Percentiles rank a stretch among this genome's conserved stretches.
phyloP scores from a whole-genome alignment of 179 eudicot species.

The Corrigiola litoralis region DNA sequence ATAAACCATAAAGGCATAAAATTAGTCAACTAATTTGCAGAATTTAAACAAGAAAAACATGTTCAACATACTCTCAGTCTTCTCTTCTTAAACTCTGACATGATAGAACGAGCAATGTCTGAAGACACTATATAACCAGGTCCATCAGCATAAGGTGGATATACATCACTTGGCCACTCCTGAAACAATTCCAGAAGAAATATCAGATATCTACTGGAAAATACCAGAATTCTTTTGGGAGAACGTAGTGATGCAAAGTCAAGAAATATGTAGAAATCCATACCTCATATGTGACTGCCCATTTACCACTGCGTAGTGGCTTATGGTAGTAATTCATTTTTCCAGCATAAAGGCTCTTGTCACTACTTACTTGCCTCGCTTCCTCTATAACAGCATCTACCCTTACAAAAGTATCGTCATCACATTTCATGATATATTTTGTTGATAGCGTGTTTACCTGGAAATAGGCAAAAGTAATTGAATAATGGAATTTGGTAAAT shows the following conservation, averaged over 20 bases:
- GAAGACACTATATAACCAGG: slow-evolving; percentile 47
- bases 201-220: background rate
- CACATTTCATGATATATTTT: slow-evolving; percentile 56
- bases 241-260: background rate
- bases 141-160: slow-evolving; percentile 65
- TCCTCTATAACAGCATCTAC: slow-evolving; percentile 46
- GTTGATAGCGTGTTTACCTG: slow-evolving; percentile 42
- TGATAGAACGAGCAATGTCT: slow-evolving; percentile 43
- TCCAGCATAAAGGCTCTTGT: slow-evolving; percentile 41
- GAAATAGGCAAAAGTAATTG: background rate
- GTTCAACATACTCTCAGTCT: slow-evolving; percentile 24
- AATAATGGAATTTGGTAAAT: background rate
- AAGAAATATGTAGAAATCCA: background rate
- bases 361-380: slow-evolving; percentile 22
- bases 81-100: slow-evolving; percentile 34
- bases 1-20: too few species aligned
- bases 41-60: background rate
- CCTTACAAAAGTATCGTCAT: slow-evolving; percentile 60
- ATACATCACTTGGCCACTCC: slow-evolving; percentile 49
- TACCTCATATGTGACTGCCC: slow-evolving; percentile 60
- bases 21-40: background rate
- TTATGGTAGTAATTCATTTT: slow-evolving; percentile 45
- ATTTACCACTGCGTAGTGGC: slow-evolving; percentile 52
- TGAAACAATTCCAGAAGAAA: slow-evolving; percentile 23
- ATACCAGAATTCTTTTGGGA: background rate